Base-by-base conservation (phyloP, 352 stramenopile genomes). In the Phytophthora citricola region DNA sequence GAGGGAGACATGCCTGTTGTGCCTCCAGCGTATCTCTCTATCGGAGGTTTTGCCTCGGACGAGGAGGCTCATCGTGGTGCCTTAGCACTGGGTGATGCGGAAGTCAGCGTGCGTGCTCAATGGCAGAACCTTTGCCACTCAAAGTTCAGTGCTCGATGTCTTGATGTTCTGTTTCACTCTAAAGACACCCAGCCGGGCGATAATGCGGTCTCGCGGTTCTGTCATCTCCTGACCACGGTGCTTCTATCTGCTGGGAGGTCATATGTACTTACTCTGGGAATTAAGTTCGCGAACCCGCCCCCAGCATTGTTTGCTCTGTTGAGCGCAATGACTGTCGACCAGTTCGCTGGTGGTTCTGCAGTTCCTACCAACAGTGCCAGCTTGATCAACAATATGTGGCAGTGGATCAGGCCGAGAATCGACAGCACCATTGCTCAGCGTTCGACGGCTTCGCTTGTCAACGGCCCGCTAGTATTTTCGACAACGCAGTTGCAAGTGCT, bases 301-400 rank as follows among this genome's bases (percentile, higher is more conserved):
- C 43, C 58, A 12, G 58, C 78, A 6, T 65, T 92, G 7, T 80
- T 87, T 34, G 57, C 79, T 22, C 69, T 91, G 20, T 32, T 92
- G 24, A 88, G 80, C 61, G 67, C 71, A 11, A 75, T 89, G 51
- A 79, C 73, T 43, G 57, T 75, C 8, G 75, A 88, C 4, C 66
- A 73, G 26, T 46, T 65, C 45, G 34, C 46, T 26, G 40, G 40
- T 31, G 41, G 27, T 22, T 8, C 31, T 6, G 32, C 29, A 14
- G 12, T 20, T 22, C 24, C 31, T 32, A 59, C 31, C 5, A 50
- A 44, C 52, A 62, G 57, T 20, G 17, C 31, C 11, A 73, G 49
- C 29, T 15, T 69, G 17, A 46, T 87, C 6, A 69, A 75, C 32
- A 74, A 61, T 5, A 62, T 87, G 48, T 91, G 79, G 79, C 32